Conservation (phyloP, 441 rosid genomes). For the Jatropha podagrica region DNA sequence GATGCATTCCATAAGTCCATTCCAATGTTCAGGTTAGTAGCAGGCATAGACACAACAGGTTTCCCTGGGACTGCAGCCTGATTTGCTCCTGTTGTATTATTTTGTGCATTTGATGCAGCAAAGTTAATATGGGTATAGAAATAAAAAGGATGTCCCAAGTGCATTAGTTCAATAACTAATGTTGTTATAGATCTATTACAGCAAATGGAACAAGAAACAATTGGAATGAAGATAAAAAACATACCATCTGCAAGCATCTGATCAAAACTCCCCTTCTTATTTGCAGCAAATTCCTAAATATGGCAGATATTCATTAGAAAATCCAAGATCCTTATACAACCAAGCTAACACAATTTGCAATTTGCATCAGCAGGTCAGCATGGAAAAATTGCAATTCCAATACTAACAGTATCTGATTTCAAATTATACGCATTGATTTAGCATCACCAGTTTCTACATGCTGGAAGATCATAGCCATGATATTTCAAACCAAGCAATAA, state of each 20-base stretch:
- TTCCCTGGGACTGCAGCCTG: conserved; percentile 59
- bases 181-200: conserved; percentile 13
- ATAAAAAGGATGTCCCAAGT: not conserved
- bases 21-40: conserved; percentile 83
- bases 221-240: not conserved
- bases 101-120: conserved; percentile 63
- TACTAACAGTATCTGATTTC: not conserved
- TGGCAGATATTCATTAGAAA: conserved; percentile 8
- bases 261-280: conserved; percentile 69
- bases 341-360: not conserved
- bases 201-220: conserved; percentile 4
- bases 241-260: conserved; percentile 93
- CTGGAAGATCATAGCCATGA: not conserved
- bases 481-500: not conserved
- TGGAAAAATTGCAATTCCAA: not conserved
- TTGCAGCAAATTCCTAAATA: conserved; percentile 52
- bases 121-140: conserved; percentile 23
- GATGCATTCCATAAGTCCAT: conserved; percentile 82
- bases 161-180: not conserved
- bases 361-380: not conserved
- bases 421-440: not conserved
- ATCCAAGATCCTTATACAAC: not conserved
- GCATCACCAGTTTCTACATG: conserved; percentile 3
- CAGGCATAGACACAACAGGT: conserved; percentile 57
- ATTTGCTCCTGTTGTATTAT: conserved; percentile 39